Percentiles rank a stretch among this genome's conserved stretches.
Evolutionary conservation across 2,329 filamentous ascomycete species (phyloP).

Genomic region (Coniochaeta ligniaria): DNA sequence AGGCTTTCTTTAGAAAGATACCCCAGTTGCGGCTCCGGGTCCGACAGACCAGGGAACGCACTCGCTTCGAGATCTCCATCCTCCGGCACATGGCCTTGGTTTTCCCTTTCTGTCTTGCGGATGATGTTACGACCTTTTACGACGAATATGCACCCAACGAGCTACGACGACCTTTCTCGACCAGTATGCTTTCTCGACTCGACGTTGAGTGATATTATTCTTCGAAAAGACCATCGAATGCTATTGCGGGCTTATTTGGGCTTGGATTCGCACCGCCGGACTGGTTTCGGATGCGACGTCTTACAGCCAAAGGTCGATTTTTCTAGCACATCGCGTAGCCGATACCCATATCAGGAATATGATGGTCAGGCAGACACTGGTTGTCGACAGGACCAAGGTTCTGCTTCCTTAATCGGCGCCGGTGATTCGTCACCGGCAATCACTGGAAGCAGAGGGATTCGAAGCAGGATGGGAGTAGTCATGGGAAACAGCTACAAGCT

Average conservation of each 20-base stretch:
- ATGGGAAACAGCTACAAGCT: conserved; percentile 18
- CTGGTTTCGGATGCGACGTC: conserved; percentile 7
- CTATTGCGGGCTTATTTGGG: conserved; percentile 9
- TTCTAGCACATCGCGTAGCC: conserved; percentile 25
- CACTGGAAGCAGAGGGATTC: conserved; percentile 7
- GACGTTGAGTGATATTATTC: conserved; percentile 11
- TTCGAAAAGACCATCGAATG: conserved; percentile 9
- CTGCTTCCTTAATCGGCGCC: conserved; percentile 8
- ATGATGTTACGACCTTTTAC: conserved; percentile 38
- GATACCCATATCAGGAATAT: conserved; percentile 32
- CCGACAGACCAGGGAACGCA: conserved; percentile 19
- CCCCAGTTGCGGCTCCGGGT: conserved; percentile 21
- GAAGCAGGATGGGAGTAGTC: conserved; percentile 21
- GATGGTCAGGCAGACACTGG: conserved; percentile 32
- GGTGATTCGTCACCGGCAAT: background rate
- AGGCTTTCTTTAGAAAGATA: conserved; percentile 32
- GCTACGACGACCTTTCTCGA: conserved; percentile 29
- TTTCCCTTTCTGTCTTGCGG: conserved; percentile 32
- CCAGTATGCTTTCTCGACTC: conserved; percentile 16
- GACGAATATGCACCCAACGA: conserved; percentile 24
- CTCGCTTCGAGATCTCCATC: conserved; percentile 29
- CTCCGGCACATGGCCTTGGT: conserved; percentile 20
- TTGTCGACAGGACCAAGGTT: conserved; percentile 30
- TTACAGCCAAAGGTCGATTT: conserved; percentile 8
- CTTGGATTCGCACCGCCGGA: background rate